Base-by-base conservation (phyloP, 305 asterid genomes). In the Fraxinus xanthoxyloides region DNA sequence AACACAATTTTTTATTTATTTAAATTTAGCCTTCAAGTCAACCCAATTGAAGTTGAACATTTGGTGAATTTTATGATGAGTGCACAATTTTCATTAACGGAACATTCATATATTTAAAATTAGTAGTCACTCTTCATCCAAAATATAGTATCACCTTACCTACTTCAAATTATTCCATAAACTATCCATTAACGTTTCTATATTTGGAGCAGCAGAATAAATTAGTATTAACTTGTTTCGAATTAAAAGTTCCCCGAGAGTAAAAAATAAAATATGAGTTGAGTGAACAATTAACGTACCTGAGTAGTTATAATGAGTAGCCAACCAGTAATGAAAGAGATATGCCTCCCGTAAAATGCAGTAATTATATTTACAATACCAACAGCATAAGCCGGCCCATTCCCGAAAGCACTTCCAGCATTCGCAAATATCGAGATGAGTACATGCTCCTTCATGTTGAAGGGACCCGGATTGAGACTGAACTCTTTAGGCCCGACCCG, bases 381-480 rank as follows among this genome's bases (percentile, higher is more conserved):
- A 10, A 87, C 91, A 2, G 91, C 91, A 61, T 89, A 89, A 23
- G 90, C 91, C 6, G 91, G 84, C 7, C 91, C 91, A 24, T 83
- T 85, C 19, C 91, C 91, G 2, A 87, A 89, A 9, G 91, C 91
- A 19, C 87, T 86, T 12, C 91, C 75, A 15, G 75, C 92, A 23
- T 91, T 90, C 0, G 93, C 92, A 5, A 91, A 90, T 0, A 90
- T 90, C 78, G 92, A 89, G 9, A 91, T 91, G 72, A 91, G 86
- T 24, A 91, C 95, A 56, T 91, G 93, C 87, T 91, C 95, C 87
- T 91, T 91, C 36, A 91, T 84, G 79, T 91, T 91, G 72, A 91
- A 91, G 51, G 95, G 95, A 7, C 93, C 95, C 13, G 93, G 92
- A 81, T 91, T 91, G 21, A 91, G 88, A 0, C 91, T 79, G 76